Conservation (phyloP, 2,329 filamentous ascomycete species). For the Fusarium liriodendri region DNA sequence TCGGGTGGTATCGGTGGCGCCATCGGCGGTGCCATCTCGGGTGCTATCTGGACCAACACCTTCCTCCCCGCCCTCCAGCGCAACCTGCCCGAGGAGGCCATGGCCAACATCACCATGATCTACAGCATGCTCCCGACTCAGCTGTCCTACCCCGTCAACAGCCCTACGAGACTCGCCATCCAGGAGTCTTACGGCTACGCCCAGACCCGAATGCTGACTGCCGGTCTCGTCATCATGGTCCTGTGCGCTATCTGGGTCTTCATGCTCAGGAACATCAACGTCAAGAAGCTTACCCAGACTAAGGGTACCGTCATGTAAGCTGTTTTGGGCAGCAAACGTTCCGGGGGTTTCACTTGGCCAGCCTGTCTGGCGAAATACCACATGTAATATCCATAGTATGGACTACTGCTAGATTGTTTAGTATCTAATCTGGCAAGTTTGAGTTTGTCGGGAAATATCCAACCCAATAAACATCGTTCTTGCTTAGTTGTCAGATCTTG, state of each 20-base stretch:
- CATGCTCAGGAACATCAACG: conserved; percentile 47
- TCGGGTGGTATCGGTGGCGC: conserved; percentile 58
- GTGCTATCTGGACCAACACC: conserved; percentile 57
- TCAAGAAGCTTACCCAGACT: conserved; percentile 46
- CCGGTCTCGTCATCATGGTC: conserved; percentile 47
- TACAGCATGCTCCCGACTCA: conserved; percentile 51
- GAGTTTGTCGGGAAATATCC: not conserved
- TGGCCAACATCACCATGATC: conserved; percentile 55
- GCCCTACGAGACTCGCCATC: conserved; percentile 55
- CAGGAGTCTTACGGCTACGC: conserved; percentile 59
- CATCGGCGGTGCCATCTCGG: conserved; percentile 57
- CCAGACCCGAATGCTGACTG: conserved; percentile 55
- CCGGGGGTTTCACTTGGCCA: not conserved
- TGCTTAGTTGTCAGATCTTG: not conserved
- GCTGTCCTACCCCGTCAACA: conserved; percentile 54
- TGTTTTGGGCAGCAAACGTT: not conserved
- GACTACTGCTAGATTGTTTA: not conserved
- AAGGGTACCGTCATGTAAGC: conserved; percentile 46
- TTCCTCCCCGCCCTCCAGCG: conserved; percentile 50
- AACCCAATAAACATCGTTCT: not conserved
- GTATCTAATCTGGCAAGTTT: conserved; percentile 2
- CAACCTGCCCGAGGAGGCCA: conserved; percentile 51
- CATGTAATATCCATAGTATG: not conserved
- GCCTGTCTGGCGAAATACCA: not conserved
- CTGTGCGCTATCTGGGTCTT: conserved; percentile 44